These are phyloP conservation scores for Penicillium sp. DNA, from an alignment of 2,329 filamentous ascomycete genomes.

Conservation along the genomic window DNA sequence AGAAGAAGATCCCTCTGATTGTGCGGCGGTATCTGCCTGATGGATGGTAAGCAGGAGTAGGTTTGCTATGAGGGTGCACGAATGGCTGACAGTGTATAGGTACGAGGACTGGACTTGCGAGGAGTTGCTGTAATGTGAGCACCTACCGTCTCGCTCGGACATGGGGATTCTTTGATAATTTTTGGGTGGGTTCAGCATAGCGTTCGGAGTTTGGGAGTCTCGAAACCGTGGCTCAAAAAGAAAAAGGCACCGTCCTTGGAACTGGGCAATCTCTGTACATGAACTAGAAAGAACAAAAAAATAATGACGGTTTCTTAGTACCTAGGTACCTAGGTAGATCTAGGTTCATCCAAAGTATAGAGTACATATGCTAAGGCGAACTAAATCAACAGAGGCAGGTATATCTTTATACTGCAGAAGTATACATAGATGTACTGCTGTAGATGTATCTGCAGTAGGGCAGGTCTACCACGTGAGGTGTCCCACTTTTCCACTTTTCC, in stretches of 20 bases:
- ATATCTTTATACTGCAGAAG: too few species aligned
- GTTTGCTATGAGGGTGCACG: slow-evolving; percentile 1
- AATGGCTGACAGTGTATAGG: slow-evolving; percentile 42
- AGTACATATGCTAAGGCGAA: too few species aligned
- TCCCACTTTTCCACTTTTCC: slow-evolving; percentile 8
- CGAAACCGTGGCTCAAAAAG: slow-evolving; percentile 20
- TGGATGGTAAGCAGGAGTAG: slow-evolving; percentile 65
- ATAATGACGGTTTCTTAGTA: slow-evolving; percentile 17
- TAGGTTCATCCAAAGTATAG: too few species aligned
- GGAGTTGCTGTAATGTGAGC: slow-evolving; percentile 62
- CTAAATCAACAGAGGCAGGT: too few species aligned
- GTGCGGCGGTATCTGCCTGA: slow-evolving; percentile 93
- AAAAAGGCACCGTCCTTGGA: slow-evolving; percentile 15
- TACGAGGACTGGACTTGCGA: slow-evolving; percentile 99
- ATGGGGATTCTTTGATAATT: slow-evolving; percentile 18
- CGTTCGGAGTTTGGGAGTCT: slow-evolving; percentile 39
- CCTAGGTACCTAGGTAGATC: background rate
- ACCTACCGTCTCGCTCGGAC: slow-evolving; percentile 10
- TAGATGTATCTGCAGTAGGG: too few species aligned
- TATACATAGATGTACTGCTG: too few species aligned
- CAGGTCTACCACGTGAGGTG: slow-evolving; percentile 2
- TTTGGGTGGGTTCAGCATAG: slow-evolving; percentile 35
- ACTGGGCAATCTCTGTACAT: slow-evolving; percentile 20
- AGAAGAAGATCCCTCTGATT: slow-evolving; percentile 98
- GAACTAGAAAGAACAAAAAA: slow-evolving; percentile 20